Percentiles rank a stretch among this genome's conserved stretches.
Conservation (phyloP, 2,329 filamentous ascomycete species). For the Diplodia sapinea region DNA sequence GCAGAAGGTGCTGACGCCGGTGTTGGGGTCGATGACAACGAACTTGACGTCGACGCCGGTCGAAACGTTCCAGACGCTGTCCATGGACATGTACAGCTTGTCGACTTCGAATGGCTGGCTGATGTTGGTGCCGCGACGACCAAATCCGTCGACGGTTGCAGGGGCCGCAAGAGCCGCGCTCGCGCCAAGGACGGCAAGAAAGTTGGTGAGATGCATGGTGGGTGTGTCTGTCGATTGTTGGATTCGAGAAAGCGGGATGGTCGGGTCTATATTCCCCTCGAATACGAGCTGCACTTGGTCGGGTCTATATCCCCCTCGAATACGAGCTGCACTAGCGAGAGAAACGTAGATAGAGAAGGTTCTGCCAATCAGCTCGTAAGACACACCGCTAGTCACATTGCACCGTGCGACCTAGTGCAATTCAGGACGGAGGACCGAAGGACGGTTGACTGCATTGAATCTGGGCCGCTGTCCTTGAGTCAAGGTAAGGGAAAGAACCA, state of each 20-base stretch:
- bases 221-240: too few species aligned
- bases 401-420: too few species aligned
- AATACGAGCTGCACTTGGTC: too few species aligned
- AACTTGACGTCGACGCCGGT: constrained; percentile 1
- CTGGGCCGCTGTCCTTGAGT: too few species aligned
- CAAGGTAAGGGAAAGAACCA: too few species aligned
- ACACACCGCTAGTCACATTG: too few species aligned
- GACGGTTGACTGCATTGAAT: too few species aligned
- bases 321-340: background rate
- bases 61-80: background rate
- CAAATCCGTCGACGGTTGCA: background rate
- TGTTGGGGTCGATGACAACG: background rate
- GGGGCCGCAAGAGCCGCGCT: background rate
- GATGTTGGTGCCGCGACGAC: background rate
- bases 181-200: background rate
- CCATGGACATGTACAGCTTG: constrained; percentile 6
- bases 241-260: background rate
- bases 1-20: background rate
- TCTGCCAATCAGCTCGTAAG: background rate
- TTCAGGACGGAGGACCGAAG: too few species aligned
- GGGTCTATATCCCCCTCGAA: background rate
- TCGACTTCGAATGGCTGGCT: constrained; percentile 6
- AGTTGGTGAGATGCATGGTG: constrained; percentile 3
- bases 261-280: background rate
- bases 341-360: background rate